Evolutionary conservation across 2,329 filamentous ascomycete species (phyloP).

Genomic region (Nemania serpens): DNA sequence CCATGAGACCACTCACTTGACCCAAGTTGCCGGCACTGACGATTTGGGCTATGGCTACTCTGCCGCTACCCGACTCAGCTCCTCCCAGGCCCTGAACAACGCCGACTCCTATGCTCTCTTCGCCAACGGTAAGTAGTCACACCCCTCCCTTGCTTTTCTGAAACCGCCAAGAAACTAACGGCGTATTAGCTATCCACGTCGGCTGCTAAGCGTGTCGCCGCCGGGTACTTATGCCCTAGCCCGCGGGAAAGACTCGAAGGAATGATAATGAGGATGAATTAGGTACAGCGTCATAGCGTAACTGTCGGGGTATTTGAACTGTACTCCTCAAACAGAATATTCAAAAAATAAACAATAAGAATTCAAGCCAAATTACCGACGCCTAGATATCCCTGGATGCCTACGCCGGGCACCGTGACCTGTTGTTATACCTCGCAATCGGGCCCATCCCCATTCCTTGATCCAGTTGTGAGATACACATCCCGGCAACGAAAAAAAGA

Average conservation of each 20-base stretch:
- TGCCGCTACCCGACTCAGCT: slow-evolving; percentile 55
- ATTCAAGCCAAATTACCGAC: too few species aligned
- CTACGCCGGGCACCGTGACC: too few species aligned
- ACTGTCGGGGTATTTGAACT: not conserved
- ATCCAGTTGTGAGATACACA: not conserved
- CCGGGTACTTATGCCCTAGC: not conserved
- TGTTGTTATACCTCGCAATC: too few species aligned
- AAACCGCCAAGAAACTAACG: slow-evolving; percentile 9
- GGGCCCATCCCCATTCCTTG: too few species aligned
- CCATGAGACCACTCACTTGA: slow-evolving; percentile 69
- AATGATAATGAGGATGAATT: slow-evolving; percentile 7
- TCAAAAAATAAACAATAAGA: not conserved
- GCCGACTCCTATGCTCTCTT: slow-evolving; percentile 62
- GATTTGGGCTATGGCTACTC: slow-evolving; percentile 62
- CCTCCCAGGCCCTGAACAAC: slow-evolving; percentile 60
- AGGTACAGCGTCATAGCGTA: slow-evolving; percentile 12
- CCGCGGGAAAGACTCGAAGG: not conserved
- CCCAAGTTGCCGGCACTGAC: slow-evolving; percentile 60
- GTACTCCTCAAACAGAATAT: not conserved
- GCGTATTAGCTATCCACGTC: slow-evolving; percentile 41
- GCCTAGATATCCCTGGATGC: too few species aligned
- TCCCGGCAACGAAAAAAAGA: not conserved
- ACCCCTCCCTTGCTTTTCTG: too few species aligned
- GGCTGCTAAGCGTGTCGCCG: slow-evolving; percentile 43
- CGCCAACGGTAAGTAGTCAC: slow-evolving; percentile 48